These are phyloP conservation scores for Coemansia sp. DNA, from an alignment of 192 early-diverging fungal species.

Conservation along the genomic window DNA sequence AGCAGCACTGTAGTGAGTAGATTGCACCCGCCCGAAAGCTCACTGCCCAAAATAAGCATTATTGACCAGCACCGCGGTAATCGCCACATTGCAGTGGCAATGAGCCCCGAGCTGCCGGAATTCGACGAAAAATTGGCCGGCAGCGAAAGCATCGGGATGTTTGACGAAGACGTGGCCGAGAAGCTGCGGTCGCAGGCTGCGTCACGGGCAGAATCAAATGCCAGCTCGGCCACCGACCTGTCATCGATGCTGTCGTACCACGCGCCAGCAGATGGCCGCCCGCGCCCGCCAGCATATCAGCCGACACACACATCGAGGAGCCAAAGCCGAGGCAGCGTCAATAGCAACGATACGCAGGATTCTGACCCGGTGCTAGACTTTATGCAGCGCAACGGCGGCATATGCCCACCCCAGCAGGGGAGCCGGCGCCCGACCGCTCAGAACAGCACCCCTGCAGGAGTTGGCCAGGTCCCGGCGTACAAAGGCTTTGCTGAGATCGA, in stretches of 20 bases:
- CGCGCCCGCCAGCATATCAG: not conserved
- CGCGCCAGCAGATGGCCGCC: not conserved
- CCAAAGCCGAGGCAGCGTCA: not conserved
- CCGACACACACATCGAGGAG: not conserved
- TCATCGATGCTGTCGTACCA: slow-evolving; percentile 13
- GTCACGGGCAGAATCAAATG: not conserved
- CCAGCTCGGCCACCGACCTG: not conserved
- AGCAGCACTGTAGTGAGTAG: too few species aligned
- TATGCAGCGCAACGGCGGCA: slow-evolving; percentile 27
- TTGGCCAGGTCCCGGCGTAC: too few species aligned
- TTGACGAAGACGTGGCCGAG: not conserved
- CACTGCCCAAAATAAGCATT: not conserved
- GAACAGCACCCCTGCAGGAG: too few species aligned
- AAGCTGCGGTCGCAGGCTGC: not conserved
- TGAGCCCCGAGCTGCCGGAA: slow-evolving; percentile 10
- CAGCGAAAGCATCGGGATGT: not conserved
- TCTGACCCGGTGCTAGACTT: slow-evolving; percentile 43
- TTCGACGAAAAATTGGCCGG: not conserved
- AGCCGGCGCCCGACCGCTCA: not conserved
- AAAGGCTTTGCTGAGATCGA: not conserved
- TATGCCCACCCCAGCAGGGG: slow-evolving; percentile 17
- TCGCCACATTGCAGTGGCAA: not conserved
- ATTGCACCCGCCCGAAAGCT: too few species aligned
- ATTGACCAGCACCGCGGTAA: not conserved
- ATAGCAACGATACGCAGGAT: not conserved